Conservation (phyloP, 129 eudicot genomes). For the Daucus carota region DNA sequence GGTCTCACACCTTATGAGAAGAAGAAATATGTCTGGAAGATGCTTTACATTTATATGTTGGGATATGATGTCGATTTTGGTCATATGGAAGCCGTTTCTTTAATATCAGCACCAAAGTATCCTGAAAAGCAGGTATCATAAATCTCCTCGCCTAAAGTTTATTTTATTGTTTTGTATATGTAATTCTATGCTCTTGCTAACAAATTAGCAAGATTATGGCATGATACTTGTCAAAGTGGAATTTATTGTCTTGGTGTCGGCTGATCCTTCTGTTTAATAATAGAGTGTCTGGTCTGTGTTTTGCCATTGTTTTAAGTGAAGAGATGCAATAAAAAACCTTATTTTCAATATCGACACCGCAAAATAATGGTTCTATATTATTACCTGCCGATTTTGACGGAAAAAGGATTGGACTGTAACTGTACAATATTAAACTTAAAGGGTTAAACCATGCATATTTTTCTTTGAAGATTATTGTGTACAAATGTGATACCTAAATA, state of each 20-base stretch:
- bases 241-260: not conserved
- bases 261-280: not conserved
- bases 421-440: not conserved
- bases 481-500: not conserved
- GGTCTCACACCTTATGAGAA: conserved; percentile 90
- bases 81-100: conserved; percentile 99
- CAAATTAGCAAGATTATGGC: not conserved
- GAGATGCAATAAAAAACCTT: not conserved
- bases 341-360: not conserved
- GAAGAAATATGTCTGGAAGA: conserved; percentile 99
- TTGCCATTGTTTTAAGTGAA: not conserved
- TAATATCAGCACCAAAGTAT: conserved; percentile 97
- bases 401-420: not conserved
- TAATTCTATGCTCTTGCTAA: not conserved
- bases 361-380: not conserved
- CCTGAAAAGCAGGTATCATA: conserved; percentile 90
- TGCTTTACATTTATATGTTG: conserved; percentile 92
- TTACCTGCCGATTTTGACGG: not conserved
- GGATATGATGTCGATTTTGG: conserved; percentile 99
- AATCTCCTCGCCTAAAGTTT: not conserved
- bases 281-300: not conserved
- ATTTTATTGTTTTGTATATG: not conserved
- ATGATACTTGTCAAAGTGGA: not conserved
- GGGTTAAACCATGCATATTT: not conserved
- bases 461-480: not conserved